Conservation (phyloP, 768 basidiomycete species). For the Cystobasidium onofrii region DNA sequence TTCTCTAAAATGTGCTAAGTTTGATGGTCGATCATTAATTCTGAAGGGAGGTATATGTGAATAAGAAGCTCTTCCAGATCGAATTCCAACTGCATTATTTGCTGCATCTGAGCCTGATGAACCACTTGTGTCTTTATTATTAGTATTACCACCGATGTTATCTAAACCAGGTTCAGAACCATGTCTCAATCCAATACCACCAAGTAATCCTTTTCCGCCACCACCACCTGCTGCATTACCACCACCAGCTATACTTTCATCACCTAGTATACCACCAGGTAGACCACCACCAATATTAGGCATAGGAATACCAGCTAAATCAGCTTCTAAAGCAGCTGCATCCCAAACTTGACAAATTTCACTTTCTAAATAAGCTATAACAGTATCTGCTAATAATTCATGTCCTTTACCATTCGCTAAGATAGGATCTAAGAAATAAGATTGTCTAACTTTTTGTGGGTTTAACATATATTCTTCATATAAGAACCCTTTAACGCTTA, state of each 20-base stretch:
- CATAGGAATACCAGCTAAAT: conserved; percentile 36
- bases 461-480: conserved; percentile 73
- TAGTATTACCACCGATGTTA: conserved; percentile 34
- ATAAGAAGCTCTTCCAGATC: conserved; percentile 45
- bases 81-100: conserved; percentile 27
- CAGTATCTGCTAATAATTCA: conserved; percentile 77
- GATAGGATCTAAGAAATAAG: conserved; percentile 73
- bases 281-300: conserved; percentile 29
- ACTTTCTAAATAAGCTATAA: conserved; percentile 78
- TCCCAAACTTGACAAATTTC: conserved; percentile 81
- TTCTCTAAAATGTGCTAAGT: conserved; percentile 60
- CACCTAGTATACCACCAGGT: conserved; percentile 21
- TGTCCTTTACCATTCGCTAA: conserved; percentile 76
- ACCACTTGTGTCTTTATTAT: conserved; percentile 34
- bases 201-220: conserved; percentile 39
- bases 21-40: conserved; percentile 54
- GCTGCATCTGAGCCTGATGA: not conserved
- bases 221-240: conserved; percentile 24
- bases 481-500: conserved; percentile 72
- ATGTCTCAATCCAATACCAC: conserved; percentile 42
- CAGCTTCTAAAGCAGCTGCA: conserved; percentile 41
- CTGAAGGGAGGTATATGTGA: conserved; percentile 62
- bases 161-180: conserved; percentile 41
- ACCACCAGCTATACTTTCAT: conserved; percentile 31
- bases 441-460: conserved; percentile 55